These are phyloP conservation scores for Mycena haematopus DNA, from an alignment of 768 basidiomycete genomes.

Conservation along the genomic window DNA sequence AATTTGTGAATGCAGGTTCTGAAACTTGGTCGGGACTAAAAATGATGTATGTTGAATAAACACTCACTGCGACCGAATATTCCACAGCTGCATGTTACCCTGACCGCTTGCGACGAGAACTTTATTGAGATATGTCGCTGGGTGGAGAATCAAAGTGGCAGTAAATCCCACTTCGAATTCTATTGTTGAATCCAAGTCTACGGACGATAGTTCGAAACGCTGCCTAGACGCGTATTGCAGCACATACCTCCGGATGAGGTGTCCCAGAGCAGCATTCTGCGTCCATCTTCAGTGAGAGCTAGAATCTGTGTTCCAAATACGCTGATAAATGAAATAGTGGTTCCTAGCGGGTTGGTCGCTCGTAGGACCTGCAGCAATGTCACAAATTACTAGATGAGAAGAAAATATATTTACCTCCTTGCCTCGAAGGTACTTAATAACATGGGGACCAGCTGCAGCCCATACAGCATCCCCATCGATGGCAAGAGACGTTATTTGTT, in stretches of 20 bases:
- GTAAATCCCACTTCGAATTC: constrained; percentile 85
- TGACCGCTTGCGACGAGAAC: constrained; percentile 82
- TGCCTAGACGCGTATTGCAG: not conserved
- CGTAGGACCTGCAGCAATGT: constrained; percentile 55
- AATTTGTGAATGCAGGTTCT: constrained; percentile 90
- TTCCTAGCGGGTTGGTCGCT: constrained; percentile 69
- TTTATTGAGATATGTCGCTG: constrained; percentile 97
- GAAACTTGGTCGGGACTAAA: constrained; percentile 9
- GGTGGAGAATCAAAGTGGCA: constrained; percentile 87
- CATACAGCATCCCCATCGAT: constrained; percentile 91
- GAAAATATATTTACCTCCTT: constrained; percentile 66
- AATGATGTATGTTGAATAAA: not conserved
- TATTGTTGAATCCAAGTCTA: constrained; percentile 71
- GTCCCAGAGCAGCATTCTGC: constrained; percentile 81
- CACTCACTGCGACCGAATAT: constrained; percentile 81
- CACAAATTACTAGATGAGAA: constrained; percentile 11
- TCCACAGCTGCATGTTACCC: constrained; percentile 93
- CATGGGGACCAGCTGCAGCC: constrained; percentile 70
- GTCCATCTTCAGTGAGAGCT: constrained; percentile 80
- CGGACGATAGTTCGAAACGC: constrained; percentile 8
- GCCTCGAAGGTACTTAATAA: constrained; percentile 84
- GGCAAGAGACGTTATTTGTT: constrained; percentile 74
- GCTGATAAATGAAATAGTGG: constrained; percentile 64
- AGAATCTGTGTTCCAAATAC: constrained; percentile 86
- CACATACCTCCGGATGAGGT: constrained; percentile 61